Evolutionary conservation across 2,329 filamentous ascomycete genomes (phyloP).

Genomic region (Talaromyces sp.): DNA sequence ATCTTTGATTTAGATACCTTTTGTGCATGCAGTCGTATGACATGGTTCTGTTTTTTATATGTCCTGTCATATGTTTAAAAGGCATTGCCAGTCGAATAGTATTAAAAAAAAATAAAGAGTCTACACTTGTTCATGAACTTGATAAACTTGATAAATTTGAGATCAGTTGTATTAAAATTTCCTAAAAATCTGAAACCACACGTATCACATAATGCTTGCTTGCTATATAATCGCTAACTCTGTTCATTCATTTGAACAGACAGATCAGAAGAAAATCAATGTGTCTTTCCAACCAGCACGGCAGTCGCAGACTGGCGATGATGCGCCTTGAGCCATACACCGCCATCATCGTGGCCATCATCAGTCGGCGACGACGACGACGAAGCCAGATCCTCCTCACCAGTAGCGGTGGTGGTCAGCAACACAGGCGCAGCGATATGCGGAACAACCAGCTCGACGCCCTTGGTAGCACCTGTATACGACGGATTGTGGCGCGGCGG

Average conservation of each 20-base stretch:
- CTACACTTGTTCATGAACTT: too few species aligned
- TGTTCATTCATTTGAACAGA: too few species aligned
- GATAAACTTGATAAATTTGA: too few species aligned
- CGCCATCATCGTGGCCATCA: not conserved
- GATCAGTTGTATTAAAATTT: not conserved
- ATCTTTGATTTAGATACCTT: not conserved
- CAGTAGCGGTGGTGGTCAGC: not conserved
- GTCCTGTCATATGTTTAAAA: not conserved
- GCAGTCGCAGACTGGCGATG: not conserved
- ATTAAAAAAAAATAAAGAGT: not conserved
- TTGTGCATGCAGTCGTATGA: not conserved
- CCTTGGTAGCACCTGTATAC: conserved; percentile 30
- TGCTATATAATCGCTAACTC: not conserved
- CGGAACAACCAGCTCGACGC: conserved; percentile 38
- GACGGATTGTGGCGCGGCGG: conserved; percentile 38
- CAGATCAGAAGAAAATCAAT: not conserved
- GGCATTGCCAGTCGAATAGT: not conserved
- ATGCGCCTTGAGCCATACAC: not conserved
- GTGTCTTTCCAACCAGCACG: not conserved
- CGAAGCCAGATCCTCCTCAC: not conserved
- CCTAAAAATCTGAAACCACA: not conserved
- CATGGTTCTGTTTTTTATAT: not conserved
- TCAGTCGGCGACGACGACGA: not conserved
- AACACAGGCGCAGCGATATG: conserved; percentile 20
- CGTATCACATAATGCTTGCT: too few species aligned